Base-by-base conservation (phyloP, 2,329 filamentous ascomycete species). In the Pseudogymnoascus sp. region DNA sequence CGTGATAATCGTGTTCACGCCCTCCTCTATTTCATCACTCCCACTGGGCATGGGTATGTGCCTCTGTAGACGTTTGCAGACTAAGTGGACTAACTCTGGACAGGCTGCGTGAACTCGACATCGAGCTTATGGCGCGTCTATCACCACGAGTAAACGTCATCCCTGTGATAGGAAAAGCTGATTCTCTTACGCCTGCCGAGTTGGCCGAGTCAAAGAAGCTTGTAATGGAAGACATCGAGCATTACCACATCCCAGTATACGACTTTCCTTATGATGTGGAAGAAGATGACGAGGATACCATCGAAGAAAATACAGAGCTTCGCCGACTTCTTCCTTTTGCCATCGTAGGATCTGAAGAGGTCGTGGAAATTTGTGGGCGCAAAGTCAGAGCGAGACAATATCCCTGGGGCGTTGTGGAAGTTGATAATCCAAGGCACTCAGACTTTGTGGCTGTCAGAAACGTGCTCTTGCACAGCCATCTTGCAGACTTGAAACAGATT, bases 251-350 rank as follows among this genome's bases (percentile, higher is more conserved):
- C 71, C 95, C 95, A 59, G 93, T 99, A 69, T 99, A 99, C 86
- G 99, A 99, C 86, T 99, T 99, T 84, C 95, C 95, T 60, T 99
- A 99, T 81, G 95, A 99, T 72, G 96, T 99, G 66, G 95, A 99
- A 79, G 95, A 99, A 82, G 95, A 99, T 72, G 95, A 99, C 70
- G 95, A 99, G 81, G 95, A 99, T 74, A 99, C 95, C 0, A 93
- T 99, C 18, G 95, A 99, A 80, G 95, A 99, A 81, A 99, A 99
- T 73, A 93, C 95, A 64, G 95, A 99, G 81, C 87, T 99, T 65
- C 87, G 95, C 76, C 93, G 93, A 59, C 84, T 99, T 70, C 97
- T 99, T 95, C 95, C 95, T 34, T 99, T 99, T 73, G 95, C 95
- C 70, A 97, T 99, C 78, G 95, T 99, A 70, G 95, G 95, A 64